Conservation (phyloP, 768 basidiomycete species). For the Obba rivulosa region DNA sequence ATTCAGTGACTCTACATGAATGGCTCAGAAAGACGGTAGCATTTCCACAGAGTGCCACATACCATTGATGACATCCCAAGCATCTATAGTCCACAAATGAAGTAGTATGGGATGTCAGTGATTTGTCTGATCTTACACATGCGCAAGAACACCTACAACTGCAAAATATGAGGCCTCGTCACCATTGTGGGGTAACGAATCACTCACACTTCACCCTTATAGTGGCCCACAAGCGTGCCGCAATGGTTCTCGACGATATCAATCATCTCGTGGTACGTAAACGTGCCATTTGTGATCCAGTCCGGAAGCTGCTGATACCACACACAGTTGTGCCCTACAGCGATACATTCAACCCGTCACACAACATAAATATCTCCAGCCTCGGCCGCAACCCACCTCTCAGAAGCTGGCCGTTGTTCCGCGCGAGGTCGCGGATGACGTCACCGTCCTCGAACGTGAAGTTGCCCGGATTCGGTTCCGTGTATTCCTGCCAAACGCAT, state of each 20-base stretch:
- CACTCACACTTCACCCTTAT: constrained; percentile 33
- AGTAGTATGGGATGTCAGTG: no score
- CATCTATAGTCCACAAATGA: constrained; percentile 23
- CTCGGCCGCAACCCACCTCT: constrained; percentile 34
- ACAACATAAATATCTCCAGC: background rate
- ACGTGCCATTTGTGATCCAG: constrained; percentile 30
- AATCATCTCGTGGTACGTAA: constrained; percentile 25
- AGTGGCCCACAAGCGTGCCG: constrained; percentile 31
- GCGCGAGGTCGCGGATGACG: constrained; percentile 37
- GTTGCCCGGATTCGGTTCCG: constrained; percentile 42
- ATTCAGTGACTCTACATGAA: constrained; percentile 41
- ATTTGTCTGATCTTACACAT: no score
- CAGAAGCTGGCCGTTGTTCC: constrained; percentile 41
- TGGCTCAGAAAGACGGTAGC: background rate
- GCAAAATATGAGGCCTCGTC: no score
- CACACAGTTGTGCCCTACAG: constrained; percentile 33
- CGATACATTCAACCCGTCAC: background rate
- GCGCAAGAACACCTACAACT: no score
- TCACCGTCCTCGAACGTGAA: constrained; percentile 45
- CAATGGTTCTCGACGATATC: constrained; percentile 31
- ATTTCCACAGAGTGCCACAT: background rate
- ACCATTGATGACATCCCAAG: constrained; percentile 53
- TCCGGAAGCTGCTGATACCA: constrained; percentile 40
- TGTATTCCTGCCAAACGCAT: constrained; percentile 35
- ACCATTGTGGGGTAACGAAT: background rate